Percentiles rank a stretch among this genome's conserved stretches.
These are phyloP conservation scores for Phanerochaete sordida DNA, from an alignment of 768 basidiomycete genomes.

Conservation along the genomic window DNA sequence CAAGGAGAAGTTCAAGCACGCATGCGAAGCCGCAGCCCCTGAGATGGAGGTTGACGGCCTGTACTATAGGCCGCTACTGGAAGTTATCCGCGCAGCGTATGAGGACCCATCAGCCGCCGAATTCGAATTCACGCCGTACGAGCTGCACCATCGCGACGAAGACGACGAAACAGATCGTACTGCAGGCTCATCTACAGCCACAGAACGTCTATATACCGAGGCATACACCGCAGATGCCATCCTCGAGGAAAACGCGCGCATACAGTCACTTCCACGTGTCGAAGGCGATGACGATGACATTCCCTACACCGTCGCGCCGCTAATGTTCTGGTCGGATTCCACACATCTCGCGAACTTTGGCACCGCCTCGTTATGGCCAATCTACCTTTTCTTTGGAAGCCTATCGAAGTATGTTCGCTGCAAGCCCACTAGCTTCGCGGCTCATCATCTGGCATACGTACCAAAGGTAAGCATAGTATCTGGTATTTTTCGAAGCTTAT, in stretches of 20 bases:
- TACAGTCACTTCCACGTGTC: slow-evolving; percentile 7
- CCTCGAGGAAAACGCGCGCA: slow-evolving; percentile 8
- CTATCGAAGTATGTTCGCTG: slow-evolving; percentile 36
- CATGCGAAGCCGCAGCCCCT: not conserved
- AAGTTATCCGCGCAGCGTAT: slow-evolving; percentile 4
- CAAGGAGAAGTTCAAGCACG: not conserved
- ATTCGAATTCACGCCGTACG: slow-evolving; percentile 4
- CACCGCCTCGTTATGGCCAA: slow-evolving; percentile 31
- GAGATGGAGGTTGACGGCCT: not conserved
- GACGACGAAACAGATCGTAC: not conserved
- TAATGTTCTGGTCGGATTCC: slow-evolving; percentile 25
- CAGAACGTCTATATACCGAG: slow-evolving; percentile 9
- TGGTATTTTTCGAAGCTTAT: not conserved
- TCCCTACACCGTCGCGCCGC: slow-evolving; percentile 9
- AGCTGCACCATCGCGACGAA: not conserved
- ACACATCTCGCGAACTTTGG: slow-evolving; percentile 27
- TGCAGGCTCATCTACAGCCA: no score
- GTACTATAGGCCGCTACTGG: slow-evolving; percentile 2
- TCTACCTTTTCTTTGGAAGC: slow-evolving; percentile 38
- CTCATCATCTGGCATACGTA: slow-evolving; percentile 43
- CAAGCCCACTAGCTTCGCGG: slow-evolving; percentile 26
- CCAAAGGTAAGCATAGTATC: slow-evolving; percentile 30
- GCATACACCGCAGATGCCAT: not conserved
- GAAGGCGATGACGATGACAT: slow-evolving; percentile 8
- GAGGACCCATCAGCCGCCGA: not conserved